Base-by-base conservation (phyloP, 768 basidiomycete species). In the Trametes punicea region DNA sequence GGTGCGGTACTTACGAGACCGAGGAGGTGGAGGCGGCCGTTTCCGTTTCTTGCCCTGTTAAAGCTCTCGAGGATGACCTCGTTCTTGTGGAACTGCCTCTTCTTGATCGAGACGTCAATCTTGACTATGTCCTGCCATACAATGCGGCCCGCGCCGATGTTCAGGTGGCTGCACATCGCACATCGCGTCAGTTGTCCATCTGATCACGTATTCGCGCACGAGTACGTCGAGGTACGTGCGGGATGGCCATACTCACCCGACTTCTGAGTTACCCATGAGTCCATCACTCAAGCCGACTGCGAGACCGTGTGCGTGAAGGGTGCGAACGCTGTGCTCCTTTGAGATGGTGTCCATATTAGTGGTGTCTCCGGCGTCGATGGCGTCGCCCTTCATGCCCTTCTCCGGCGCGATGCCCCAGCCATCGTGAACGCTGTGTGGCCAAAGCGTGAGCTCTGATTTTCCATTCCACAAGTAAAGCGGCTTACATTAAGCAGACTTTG, bases 121-220 rank as follows among this genome's bases (percentile, higher is more conserved):
- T 87, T 83, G 65, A 97, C 95, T 63, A 98, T 98, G 65, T 98
- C 95, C 71, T 98, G 95, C 95, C 95, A 97, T 26, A 97, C 93
- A 46, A 97, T 81, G 20, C 94, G 85, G 0, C 94, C 95, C 50
- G 95, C 95, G 30, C 94, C 94, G 62, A 95, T 92, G 72, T 98
- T 98, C 58, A 97, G 74, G 68, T 97, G 94, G 3, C 93, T 96
- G 57, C n/a, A 56, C 3, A 36, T 23, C 18, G 46, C 30, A 29
- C 9, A 38, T 36, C 18, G 39, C 38, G 53, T 53, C 9, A 46
- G 50, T 31, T n/a, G 29, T 15, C 38, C 34, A 20, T 31, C 34
- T 20, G 52, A 55, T 42, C 36, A 50, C 36, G 47, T 40, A 23
- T 39, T n/a, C n/a, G 30, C 18, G 36, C 33, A 39, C 21, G 26